Conservation (phyloP, 2,329 filamentous ascomycete species). For the Hypoxylon sp. region DNA sequence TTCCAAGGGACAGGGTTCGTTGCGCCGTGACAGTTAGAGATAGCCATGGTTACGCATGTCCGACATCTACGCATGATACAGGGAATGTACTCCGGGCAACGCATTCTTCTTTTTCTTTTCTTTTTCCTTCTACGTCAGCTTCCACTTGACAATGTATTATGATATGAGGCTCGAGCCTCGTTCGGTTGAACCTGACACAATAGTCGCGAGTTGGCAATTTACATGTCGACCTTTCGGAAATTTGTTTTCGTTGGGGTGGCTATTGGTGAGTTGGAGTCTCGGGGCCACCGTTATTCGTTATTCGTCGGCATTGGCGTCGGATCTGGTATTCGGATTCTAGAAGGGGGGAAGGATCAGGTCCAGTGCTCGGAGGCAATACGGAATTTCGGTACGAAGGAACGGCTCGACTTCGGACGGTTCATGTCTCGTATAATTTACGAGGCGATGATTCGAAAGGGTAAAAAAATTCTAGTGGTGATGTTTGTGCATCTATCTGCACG, state of each 20-base stretch:
- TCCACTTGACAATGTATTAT: slow-evolving; percentile 51
- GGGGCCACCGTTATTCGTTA: slow-evolving; percentile 35
- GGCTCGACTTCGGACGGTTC: slow-evolving; percentile 34
- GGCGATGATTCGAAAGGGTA: slow-evolving; percentile 27
- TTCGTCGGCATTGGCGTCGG: slow-evolving; percentile 41
- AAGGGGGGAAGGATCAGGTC: slow-evolving; percentile 46
- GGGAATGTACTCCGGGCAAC: slow-evolving; percentile 42
- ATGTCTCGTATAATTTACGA: slow-evolving; percentile 36
- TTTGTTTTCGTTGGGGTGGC: slow-evolving; percentile 25
- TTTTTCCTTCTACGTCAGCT: slow-evolving; percentile 10
- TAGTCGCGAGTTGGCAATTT: slow-evolving; percentile 40
- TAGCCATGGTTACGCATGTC: slow-evolving; percentile 51
- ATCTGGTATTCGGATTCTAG: slow-evolving; percentile 44
- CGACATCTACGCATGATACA: slow-evolving; percentile 49
- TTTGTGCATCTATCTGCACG: slow-evolving; percentile 22
- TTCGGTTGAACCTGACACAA: slow-evolving; percentile 42
- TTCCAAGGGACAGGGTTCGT: slow-evolving; percentile 41
- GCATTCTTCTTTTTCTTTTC: slow-evolving; percentile 47
- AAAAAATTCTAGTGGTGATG: slow-evolving; percentile 10
- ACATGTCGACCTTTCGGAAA: slow-evolving; percentile 35
- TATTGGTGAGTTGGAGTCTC: slow-evolving; percentile 34
- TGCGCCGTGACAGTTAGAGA: slow-evolving; percentile 47
- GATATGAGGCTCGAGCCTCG: slow-evolving; percentile 41
- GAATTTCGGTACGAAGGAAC: slow-evolving; percentile 36
- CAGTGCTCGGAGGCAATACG: slow-evolving; percentile 44